Evolutionary conservation across 176 grass and related monocot species (phyloP).

Genomic region (Eremochloa ophiuroides): DNA sequence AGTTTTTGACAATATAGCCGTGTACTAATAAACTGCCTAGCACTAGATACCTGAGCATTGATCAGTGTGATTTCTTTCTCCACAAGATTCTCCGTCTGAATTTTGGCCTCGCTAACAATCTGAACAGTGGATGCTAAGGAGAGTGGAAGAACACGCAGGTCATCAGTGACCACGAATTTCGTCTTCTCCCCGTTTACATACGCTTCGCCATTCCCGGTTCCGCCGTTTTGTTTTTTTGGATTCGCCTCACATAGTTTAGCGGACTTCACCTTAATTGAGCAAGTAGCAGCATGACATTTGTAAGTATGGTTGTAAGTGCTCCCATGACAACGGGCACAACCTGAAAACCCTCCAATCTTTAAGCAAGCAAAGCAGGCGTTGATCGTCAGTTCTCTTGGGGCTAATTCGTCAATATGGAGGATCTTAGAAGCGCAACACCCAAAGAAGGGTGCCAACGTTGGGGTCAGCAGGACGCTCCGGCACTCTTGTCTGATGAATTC

Average conservation of each 20-base stretch:
- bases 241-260: background rate
- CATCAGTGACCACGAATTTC: conserved; percentile 4
- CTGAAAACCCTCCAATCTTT: background rate
- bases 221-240: background rate
- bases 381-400: background rate
- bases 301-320: background rate
- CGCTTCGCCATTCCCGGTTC: background rate
- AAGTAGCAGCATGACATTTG: background rate
- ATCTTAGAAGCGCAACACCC: background rate
- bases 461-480: background rate
- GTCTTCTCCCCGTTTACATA: background rate
- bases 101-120: background rate
- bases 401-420: background rate
- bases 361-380: background rate
- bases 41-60: background rate
- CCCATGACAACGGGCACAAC: accelerated
- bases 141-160: background rate
- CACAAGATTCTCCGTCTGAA: background rate
- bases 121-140: background rate
- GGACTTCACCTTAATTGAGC: background rate
- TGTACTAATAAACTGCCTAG: background rate
- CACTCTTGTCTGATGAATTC: background rate
- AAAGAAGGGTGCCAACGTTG: background rate
- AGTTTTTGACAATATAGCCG: background rate
- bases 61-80: background rate